Evolutionary conservation across 2,329 filamentous ascomycete species (phyloP), one percentile per base, ranked within the genome.

Genomic region (Hymenoscyphus occultus): DNA sequence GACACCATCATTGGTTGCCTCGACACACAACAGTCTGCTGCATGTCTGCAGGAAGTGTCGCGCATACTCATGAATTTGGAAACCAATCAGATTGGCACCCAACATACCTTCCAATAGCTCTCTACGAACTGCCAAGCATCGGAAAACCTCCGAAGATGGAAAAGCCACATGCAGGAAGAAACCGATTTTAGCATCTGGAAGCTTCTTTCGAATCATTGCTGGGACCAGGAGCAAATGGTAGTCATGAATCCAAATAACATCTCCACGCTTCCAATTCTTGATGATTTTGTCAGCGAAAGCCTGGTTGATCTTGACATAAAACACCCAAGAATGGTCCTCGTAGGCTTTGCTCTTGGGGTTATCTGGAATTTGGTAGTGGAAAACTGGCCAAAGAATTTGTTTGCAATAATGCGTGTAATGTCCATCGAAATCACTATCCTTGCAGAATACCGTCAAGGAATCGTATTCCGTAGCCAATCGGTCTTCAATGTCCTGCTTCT

Each of bases 321-420:
- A 96, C 71, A 93, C 86, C 92, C 93, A 98, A 0, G 93, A 97
- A 78, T 98, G 93, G 72, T 98, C 94, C 77, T 96, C 90, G 76
- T 97, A 98, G 0, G 94, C 94, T 77, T 98, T 98, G 86, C 93
- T 97, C 83, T 97, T 97, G 32, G 94, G 94, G 75, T 96, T 96
- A 76, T 98, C 95, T 0, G 94, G 95, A 66, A 98, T 96, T 78
- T 97, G 93, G 77, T 98, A 98, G 78, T 98, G 93, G 78, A 98
- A 96, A 66, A 97, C 93, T 0, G 94, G 94, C 94, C 94, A 98
- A 6, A 98, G 83, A 63, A 98, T 97, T 74, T 94, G 92, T 80
- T 98, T 98, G 87, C 93, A 97, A 76, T 95, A 98, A 78, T 97
- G 93, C 13, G 90, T 87, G 75, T 98, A 98, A 78, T 97, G 93